Conservation (phyloP, 129 eudicot species). For the Artemisia argyi region DNA sequence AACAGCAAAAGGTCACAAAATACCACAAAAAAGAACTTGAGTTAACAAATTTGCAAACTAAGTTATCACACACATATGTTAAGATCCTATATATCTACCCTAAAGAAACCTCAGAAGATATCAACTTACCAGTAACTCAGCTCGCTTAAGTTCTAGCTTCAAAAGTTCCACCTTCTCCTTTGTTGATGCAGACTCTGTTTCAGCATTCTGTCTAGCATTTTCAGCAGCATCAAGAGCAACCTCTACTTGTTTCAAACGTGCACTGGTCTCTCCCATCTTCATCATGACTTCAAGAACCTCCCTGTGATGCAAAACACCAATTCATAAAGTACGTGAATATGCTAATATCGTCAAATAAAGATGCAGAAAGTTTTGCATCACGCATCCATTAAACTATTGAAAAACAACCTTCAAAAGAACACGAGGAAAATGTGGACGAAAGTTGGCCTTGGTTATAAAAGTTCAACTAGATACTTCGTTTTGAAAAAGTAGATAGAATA, state of each 20-base stretch:
- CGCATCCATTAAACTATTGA: too few species aligned
- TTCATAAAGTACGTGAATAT: slow-evolving; percentile 4
- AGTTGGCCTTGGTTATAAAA: too few species aligned
- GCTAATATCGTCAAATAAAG: slow-evolving; percentile 7
- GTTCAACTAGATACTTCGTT: background rate
- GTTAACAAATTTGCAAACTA: background rate
- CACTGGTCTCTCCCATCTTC: slow-evolving; percentile 71
- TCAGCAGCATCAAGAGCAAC: slow-evolving; percentile 71
- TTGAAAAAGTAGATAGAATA: slow-evolving; percentile 4
- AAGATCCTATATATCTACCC: background rate
- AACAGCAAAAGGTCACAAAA: slow-evolving; percentile 10
- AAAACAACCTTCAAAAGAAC: too few species aligned
- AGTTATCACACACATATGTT: background rate
- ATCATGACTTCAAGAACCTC: slow-evolving; percentile 82
- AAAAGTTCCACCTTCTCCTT: slow-evolving; percentile 60
- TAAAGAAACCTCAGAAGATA: background rate
- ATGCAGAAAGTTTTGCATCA: background rate
- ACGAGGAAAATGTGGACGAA: too few species aligned
- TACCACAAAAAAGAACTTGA: background rate
- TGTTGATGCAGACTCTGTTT: slow-evolving; percentile 63
- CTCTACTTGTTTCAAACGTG: slow-evolving; percentile 65
- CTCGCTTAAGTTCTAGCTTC: slow-evolving; percentile 61
- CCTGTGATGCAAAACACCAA: slow-evolving; percentile 43
- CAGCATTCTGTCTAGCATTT: slow-evolving; percentile 65
- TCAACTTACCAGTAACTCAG: slow-evolving; percentile 62